Conservation (phyloP, 495 filamentous ascomycete species). For the Penicillium cataractarum region DNA sequence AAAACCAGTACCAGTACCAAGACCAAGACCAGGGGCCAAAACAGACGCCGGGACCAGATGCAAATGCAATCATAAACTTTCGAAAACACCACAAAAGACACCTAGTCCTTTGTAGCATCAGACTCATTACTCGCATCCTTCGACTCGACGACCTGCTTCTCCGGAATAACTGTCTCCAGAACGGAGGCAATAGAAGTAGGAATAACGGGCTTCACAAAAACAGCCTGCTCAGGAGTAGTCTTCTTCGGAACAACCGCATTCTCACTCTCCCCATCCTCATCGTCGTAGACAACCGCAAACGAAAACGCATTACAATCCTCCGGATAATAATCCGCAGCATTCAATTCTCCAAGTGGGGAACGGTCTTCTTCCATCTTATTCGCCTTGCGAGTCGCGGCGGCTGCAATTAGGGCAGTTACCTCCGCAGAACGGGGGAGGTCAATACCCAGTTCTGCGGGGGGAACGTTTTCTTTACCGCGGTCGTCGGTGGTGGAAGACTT, state of each 20-base stretch:
- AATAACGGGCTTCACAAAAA: slow-evolving; percentile 14
- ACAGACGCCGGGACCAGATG: slow-evolving; percentile 27
- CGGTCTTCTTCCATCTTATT: slow-evolving; percentile 58
- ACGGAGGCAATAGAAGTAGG: slow-evolving; percentile 36
- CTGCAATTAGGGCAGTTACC: slow-evolving; percentile 31
- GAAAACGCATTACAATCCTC: slow-evolving; percentile 66
- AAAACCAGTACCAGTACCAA: background rate
- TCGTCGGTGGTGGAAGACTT: slow-evolving; percentile 45
- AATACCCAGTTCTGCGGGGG: slow-evolving; percentile 47
- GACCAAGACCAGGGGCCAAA: slow-evolving; percentile 12
- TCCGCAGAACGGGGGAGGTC: slow-evolving; percentile 32
- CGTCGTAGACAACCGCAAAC: slow-evolving; percentile 59
- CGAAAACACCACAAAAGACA: slow-evolving; percentile 7
- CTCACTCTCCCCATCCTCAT: slow-evolving; percentile 52
- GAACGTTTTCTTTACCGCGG: slow-evolving; percentile 90
- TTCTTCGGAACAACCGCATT: slow-evolving; percentile 26
- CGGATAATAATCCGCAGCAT: slow-evolving; percentile 72
- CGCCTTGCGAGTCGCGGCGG: slow-evolving; percentile 35
- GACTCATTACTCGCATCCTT: background rate
- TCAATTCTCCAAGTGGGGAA: slow-evolving; percentile 70
- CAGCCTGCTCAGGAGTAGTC: slow-evolving; percentile 10
- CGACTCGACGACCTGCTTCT: slow-evolving; percentile 1
- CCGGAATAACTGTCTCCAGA: slow-evolving; percentile 31
- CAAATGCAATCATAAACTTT: slow-evolving; percentile 18
- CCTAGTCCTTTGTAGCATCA: slow-evolving; percentile 1